These are phyloP conservation scores for Endoconidiophora laricicola DNA, from an alignment of 2,329 filamentous ascomycete genomes.

Conservation along the genomic window DNA sequence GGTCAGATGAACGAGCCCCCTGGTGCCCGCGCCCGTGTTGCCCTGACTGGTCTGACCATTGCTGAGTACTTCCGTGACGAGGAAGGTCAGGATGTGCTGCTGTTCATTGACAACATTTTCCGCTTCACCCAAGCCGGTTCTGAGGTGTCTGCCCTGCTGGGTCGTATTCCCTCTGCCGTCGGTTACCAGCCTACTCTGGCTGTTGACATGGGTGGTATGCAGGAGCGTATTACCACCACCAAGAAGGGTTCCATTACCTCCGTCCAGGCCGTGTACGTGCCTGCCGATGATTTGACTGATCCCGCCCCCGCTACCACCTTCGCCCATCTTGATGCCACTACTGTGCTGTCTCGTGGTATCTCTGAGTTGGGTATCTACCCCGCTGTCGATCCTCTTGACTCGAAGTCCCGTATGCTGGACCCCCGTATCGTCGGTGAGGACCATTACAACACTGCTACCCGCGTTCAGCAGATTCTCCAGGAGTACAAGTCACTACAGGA, in stretches of 20 bases:
- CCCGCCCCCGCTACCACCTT: constrained; percentile 98
- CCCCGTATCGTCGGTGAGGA: constrained; percentile 96
- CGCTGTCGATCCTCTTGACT: constrained; percentile 98
- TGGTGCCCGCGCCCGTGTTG: constrained; percentile 98
- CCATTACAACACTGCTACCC: constrained; percentile 87
- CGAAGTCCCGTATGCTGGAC: constrained; percentile 98
- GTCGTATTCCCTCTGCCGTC: constrained; percentile 99
- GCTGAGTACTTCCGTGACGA: constrained; percentile 68
- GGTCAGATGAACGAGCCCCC: constrained; percentile 99
- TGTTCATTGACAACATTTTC: constrained; percentile 99
- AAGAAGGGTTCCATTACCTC: constrained; percentile 99
- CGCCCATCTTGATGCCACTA: constrained; percentile 99
- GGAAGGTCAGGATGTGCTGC: constrained; percentile 85
- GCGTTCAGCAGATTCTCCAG: constrained; percentile 98
- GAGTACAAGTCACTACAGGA: constrained; percentile 99
- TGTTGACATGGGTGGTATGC: constrained; percentile 98
- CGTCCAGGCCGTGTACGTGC: constrained; percentile 99
- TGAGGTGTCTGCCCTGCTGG: constrained; percentile 96
- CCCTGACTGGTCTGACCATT: constrained; percentile 72
- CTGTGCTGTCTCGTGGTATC: constrained; percentile 99
- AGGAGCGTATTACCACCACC: constrained; percentile 99
- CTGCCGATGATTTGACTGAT: constrained; percentile 99
- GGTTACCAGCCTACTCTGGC: constrained; percentile 98
- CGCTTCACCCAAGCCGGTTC: constrained; percentile 99
- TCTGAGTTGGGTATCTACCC: constrained; percentile 99